These are phyloP conservation scores for Hyphopichia burtonii DNA, from an alignment of 1,139 yeast species.

Conservation along the genomic window DNA sequence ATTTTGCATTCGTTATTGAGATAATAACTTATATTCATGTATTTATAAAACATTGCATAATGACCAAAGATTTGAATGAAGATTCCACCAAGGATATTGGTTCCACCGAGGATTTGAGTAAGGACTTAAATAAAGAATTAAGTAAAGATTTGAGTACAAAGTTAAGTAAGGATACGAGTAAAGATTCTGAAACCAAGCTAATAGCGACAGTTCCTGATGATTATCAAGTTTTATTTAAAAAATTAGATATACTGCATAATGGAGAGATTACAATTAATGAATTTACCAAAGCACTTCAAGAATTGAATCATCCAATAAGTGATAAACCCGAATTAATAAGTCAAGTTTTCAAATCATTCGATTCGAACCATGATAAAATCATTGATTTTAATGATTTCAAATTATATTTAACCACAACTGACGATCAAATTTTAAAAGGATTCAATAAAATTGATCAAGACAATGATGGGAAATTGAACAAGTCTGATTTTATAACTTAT, in stretches of 20 bases:
- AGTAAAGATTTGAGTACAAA: too few relatives aligned
- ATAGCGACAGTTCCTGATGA: slow-evolving; percentile 13
- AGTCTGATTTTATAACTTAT: slow-evolving; percentile 66
- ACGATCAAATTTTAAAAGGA: slow-evolving; percentile 67
- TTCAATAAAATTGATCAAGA: slow-evolving; percentile 72
- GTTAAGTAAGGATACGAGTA: too few relatives aligned
- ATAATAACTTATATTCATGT: too few relatives aligned
- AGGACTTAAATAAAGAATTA: too few relatives aligned
- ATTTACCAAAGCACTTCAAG: slow-evolving; percentile 52
- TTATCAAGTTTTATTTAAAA: slow-evolving; percentile 36
- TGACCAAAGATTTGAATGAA: too few relatives aligned
- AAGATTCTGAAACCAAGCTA: background rate
- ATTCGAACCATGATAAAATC: slow-evolving; percentile 53
- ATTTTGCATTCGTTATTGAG: too few relatives aligned
- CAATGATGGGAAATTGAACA: slow-evolving; percentile 69
- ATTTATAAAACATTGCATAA: too few relatives aligned
- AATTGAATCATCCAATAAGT: slow-evolving; percentile 64
- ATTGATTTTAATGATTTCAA: slow-evolving; percentile 64
- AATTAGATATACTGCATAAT: slow-evolving; percentile 50
- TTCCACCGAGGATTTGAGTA: too few relatives aligned
- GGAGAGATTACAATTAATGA: slow-evolving; percentile 60
- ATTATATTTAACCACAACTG: slow-evolving; percentile 59
- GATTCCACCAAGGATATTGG: too few relatives aligned
- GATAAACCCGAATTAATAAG: slow-evolving; percentile 61
- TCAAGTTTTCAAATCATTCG: slow-evolving; percentile 55